These are phyloP conservation scores for Fusarium oligoseptatum DNA, from an alignment of 2,329 filamentous ascomycete species.

Conservation along the genomic window DNA sequence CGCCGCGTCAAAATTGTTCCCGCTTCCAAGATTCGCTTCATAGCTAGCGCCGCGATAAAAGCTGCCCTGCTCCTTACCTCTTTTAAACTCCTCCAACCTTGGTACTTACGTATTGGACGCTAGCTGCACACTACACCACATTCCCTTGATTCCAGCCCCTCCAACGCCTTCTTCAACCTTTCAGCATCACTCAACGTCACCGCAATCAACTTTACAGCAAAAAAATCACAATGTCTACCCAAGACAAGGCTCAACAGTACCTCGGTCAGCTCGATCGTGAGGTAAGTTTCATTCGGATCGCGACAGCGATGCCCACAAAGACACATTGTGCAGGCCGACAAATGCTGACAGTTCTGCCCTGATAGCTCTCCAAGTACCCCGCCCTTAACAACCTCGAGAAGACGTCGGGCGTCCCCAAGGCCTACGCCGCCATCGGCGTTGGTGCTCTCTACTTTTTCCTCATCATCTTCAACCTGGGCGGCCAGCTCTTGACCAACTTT, in stretches of 20 bases:
- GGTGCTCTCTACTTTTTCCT: conserved; percentile 88
- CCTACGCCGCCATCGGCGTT: conserved; percentile 83
- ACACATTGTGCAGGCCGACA: conserved; percentile 33
- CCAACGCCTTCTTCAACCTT: conserved; percentile 28
- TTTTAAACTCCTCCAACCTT: conserved; percentile 36
- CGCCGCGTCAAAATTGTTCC: conserved; percentile 48
- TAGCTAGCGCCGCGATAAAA: conserved; percentile 48
- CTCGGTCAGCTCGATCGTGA: conserved; percentile 85
- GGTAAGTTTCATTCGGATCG: conserved; percentile 64
- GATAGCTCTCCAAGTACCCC: conserved; percentile 87
- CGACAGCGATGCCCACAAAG: conserved; percentile 19
- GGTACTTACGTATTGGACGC: conserved; percentile 39
- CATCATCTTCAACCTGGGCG: conserved; percentile 92
- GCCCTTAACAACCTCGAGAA: conserved; percentile 87
- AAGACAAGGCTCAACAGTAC: conserved; percentile 82
- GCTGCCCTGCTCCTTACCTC: conserved; percentile 41
- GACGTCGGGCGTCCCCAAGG: conserved; percentile 85
- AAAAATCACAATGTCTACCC: conserved; percentile 70
- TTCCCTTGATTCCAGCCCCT: conserved; percentile 32
- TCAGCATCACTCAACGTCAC: conserved; percentile 30
- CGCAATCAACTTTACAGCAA: conserved; percentile 12
- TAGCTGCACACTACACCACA: conserved; percentile 39
- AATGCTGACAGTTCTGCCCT: conserved; percentile 45
- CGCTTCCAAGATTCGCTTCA: conserved; percentile 43
- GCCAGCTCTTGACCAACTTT: conserved; percentile 88